phyloP scores from a whole-genome alignment of 1,139 yeast species.

The Wickerhamomyces sp. region DNA sequence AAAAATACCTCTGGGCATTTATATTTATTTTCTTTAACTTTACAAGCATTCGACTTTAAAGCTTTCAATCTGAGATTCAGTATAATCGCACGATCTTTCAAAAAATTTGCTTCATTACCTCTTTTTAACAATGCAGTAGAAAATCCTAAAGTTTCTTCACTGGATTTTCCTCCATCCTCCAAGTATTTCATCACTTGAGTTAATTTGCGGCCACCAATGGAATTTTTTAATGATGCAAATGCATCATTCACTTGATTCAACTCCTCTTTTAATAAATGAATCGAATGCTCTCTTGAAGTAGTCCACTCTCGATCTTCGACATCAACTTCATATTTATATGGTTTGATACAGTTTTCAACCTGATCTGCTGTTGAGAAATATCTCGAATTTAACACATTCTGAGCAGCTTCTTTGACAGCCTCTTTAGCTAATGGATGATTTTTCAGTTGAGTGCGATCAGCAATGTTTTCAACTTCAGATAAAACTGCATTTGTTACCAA shows the following conservation, averaged over 20 bases:
- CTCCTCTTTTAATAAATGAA: constrained; percentile 74
- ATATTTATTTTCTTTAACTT: constrained; percentile 72
- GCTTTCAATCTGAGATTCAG: constrained; percentile 73
- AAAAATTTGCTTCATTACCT: constrained; percentile 83
- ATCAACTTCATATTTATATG: constrained; percentile 95
- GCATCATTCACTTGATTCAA: constrained; percentile 74
- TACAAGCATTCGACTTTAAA: constrained; percentile 72
- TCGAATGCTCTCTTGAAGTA: constrained; percentile 74
- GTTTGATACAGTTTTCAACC: constrained; percentile 96
- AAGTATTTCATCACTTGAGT: constrained; percentile 78
- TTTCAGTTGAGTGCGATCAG: constrained; percentile 67
- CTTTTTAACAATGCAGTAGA: constrained; percentile 63
- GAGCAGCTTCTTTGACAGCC: constrained; percentile 82
- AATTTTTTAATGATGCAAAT: constrained; percentile 55
- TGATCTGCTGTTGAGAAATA: constrained; percentile 95
- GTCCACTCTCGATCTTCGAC: constrained; percentile 95
- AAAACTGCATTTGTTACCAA: constrained; percentile 76
- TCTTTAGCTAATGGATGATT: constrained; percentile 82
- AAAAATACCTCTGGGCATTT: constrained; percentile 92
- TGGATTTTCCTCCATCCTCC: constrained; percentile 31
- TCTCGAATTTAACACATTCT: constrained; percentile 68
- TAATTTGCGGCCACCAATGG: constrained; percentile 79
- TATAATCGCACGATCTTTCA: constrained; percentile 70
- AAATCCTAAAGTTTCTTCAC: constrained; percentile 69
- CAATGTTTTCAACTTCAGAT: constrained; percentile 71